Conservation (phyloP, 2,329 filamentous ascomycete species). For the Fonsecaea erecta region DNA sequence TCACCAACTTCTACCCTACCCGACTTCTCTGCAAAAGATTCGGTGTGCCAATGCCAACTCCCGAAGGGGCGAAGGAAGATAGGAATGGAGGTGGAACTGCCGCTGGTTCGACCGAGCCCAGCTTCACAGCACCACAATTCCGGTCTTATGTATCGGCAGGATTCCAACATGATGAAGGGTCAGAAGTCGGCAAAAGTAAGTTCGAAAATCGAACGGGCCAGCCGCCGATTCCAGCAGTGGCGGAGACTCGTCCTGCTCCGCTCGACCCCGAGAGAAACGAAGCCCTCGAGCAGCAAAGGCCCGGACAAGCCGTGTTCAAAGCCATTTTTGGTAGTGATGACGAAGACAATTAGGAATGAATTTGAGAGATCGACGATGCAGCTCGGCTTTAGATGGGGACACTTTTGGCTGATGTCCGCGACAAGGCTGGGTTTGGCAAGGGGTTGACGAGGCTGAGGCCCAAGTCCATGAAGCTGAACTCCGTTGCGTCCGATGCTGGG, state of each 20-base stretch:
- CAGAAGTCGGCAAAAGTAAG: background rate
- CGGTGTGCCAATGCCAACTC: conserved; percentile 74
- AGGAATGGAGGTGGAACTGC: conserved; percentile 42
- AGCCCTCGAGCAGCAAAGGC: conserved; percentile 72
- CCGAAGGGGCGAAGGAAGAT: conserved; percentile 27
- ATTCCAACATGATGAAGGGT: conserved; percentile 38
- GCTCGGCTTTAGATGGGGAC: background rate
- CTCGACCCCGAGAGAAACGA: conserved; percentile 79
- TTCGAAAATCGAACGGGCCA: background rate
- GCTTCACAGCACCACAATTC: conserved; percentile 16
- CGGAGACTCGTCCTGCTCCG: conserved; percentile 37
- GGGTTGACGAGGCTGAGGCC: background rate
- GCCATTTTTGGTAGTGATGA: conserved; percentile 93
- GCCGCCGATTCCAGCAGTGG: conserved; percentile 23
- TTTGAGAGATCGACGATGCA: background rate
- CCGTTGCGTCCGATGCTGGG: background rate
- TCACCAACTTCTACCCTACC: conserved; percentile 75
- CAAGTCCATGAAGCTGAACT: too few relatives aligned
- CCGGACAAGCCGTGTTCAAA: conserved; percentile 80
- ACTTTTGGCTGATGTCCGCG: background rate
- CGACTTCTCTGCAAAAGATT: conserved; percentile 93
- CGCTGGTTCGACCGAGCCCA: background rate
- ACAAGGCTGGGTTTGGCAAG: background rate
- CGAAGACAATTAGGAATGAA: conserved; percentile 59
- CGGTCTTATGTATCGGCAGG: conserved; percentile 42